phyloP scores from a whole-genome alignment of 108 stramenopile species.

The Mediolabrus comicus region DNA sequence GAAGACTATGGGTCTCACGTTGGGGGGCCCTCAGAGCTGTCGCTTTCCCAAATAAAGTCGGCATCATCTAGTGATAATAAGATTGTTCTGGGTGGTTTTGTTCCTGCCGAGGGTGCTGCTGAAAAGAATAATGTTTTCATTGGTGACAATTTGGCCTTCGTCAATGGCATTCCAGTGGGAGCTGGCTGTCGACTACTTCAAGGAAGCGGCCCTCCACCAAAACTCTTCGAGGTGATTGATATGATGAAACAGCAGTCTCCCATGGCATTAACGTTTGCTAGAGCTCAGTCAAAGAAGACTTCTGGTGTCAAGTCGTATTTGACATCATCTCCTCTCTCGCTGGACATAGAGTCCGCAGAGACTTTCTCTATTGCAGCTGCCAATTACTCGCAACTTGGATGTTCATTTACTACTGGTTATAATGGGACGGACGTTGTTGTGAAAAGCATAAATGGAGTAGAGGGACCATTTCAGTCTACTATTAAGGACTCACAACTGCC shows the following conservation, averaged over 20 bases:
- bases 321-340: slow-evolving; percentile 37
- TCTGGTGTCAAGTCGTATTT: slow-evolving; percentile 35
- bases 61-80: slow-evolving; percentile 42
- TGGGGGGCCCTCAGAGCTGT: slow-evolving; percentile 75
- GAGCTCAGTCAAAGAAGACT: slow-evolving; percentile 49
- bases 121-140: slow-evolving; percentile 73
- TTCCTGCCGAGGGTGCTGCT: slow-evolving; percentile 64
- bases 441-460: slow-evolving; percentile 63
- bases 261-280: slow-evolving; percentile 80
- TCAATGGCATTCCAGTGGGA: slow-evolving; percentile 84
- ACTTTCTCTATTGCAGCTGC: slow-evolving; percentile 68
- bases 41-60: slow-evolving; percentile 52
- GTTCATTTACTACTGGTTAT: slow-evolving; percentile 53
- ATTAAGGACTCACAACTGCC: slow-evolving; percentile 34
- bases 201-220: slow-evolving; percentile 33
- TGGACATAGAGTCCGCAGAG: slow-evolving; percentile 55
- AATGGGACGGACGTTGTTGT: slow-evolving; percentile 58
- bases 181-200: slow-evolving; percentile 74
- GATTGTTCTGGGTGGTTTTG: slow-evolving; percentile 67
- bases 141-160: slow-evolving; percentile 83
- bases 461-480: slow-evolving; percentile 59
- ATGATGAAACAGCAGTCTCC: slow-evolving; percentile 71
- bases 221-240: slow-evolving; percentile 50
- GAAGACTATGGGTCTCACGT: slow-evolving; percentile 15
- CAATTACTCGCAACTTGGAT: slow-evolving; percentile 60